Evolutionary conservation across 1,139 yeast species (phyloP), one percentile per base, ranked within the genome.

Genomic region (Komagataea norvegica): DNA sequence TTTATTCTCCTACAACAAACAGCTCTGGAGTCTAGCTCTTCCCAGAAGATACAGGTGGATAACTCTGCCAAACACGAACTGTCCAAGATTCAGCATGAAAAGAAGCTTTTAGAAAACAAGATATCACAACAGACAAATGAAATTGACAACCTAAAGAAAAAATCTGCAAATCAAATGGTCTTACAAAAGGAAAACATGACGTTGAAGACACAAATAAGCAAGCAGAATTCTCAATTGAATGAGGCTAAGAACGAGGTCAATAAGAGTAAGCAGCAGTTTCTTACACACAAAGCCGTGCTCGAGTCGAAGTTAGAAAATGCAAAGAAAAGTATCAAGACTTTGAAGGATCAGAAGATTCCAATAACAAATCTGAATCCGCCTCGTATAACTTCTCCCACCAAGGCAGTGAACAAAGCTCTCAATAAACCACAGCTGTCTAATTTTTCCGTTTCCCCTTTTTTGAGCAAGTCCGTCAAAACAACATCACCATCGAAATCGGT

Each of bases 301-400:
- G 68, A 64, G 40, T 48, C 62, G 2, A 65, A 64, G 40, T 36
- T 64, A 7, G 62, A 59, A 11, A 59, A 50, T 28, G 60, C 60
- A 4, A 55, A 59, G 42, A 55, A 52, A 40, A 54, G 38, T 9
- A 51, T 60, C 25, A 54, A 57, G 28, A 46, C 42, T 13, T 33
- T 57, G 34, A 55, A 51, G 33, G 42, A 41, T 11, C 30, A 29
- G 6, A 32, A 37, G 14, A 20, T 17, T 7, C 29, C 25, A 28
- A 15, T 28, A 18, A 13, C 32, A 17, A 28, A 31, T 25, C 7
- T 23, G 29, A 36, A 29, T 17, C 32, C 33, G 23, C 20, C 29
- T 13, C 11, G 16, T 17, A 9, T 36, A 21, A 11, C 25, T n/a
- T 29, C 30, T 8, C 48, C 21, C 37, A 38, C 29, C 38, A 19